Base-by-base conservation (phyloP, 176 grass and related monocot genomes). In the Triticum aestivum region DNA sequence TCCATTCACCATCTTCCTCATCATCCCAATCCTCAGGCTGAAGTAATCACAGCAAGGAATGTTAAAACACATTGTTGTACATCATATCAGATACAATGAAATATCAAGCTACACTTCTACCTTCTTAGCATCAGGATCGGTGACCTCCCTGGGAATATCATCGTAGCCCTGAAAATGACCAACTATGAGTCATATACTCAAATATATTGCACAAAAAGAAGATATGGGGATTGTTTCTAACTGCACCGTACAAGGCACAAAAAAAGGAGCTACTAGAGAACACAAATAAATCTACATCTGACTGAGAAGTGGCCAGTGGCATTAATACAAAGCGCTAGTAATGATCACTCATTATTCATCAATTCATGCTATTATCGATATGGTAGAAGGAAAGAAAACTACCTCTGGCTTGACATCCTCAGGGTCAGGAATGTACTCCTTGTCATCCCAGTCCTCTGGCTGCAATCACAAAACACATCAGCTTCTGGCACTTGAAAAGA, bases 21-120 rank as follows among this genome's bases (percentile, higher is more conserved):
- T 99, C 92, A 87, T 99, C 90, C 94, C 94, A 99, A 42, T 99
- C 97, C 61, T 99, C 94, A 69, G 94, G 97, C 97, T 99, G 84
- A 24, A 87, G 1, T 74, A 85, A 67, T 7, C 1, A 1, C 42
- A 75, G 17, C 15, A 59, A 73, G 45, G 54, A 88, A 56, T 51
- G n/a, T 72, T 58, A 69, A 32, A 26, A 77, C 3, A 83, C 3
- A 49, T n/a, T 54, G 5, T 20, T 69, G 4, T 73, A 0, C 7
- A 77, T 70, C 4, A 52, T 78, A 89, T 51, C 58, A 62, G 9
- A 9, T 78, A 82, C 26, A 69, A 20, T 62, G 64, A 24, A 24
- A 4, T 66, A 66, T 34, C 76, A 49, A 87, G 29, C 12, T 77
- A 83, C 11, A 13, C 11, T 26, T 14, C 12, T 69, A 94, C 91